Evolutionary conservation across 441 rosid genomes (phyloP), one percentile per base, ranked within the genome.

Genomic region (Adansonia grandidieri): DNA sequence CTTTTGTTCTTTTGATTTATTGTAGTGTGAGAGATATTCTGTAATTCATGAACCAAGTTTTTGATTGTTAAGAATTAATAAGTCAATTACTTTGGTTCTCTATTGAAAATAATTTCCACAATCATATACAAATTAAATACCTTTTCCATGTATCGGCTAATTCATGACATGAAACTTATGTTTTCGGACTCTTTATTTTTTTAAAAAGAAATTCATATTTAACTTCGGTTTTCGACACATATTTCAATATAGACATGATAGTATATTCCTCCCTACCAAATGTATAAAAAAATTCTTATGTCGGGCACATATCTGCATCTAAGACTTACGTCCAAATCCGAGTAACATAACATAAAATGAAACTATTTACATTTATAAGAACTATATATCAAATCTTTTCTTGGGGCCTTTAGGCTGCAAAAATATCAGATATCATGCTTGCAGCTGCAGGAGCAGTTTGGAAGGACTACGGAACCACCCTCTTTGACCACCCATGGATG

Each of bases 401-500:
- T n/a, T n/a, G 60, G 17, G n/a, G 60, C 8, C 19, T 54, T 14
- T 54, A 37, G 20, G 20, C 58, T n/a, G 58, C 19, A 24, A 54
- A 58, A 13, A 11, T 22, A 1, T 32, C 20, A 40, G 20, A 37
- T 6, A 13, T 19, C 40, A 61, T 22, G 97, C 83, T 86, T 87
- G 90, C 98, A 94, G 91, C 94, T 88, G 73, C 96, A 92, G 42
- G 84, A 77, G 79, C 87, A 81, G 77, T 73, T 63, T 28, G 42
- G 86, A 22, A 92, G 90, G 75, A 92, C 80, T 0, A 82, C 89
- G 4, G 94, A 24, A 24, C 28, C 93, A 5, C 89, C 88, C 61
- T 88, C 91, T 80, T 89, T 95, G 20, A 80, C 42, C 19, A 93
- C 90, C 97, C 97, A 93, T 2, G 84, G 57, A 82, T 95, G 95